phyloP scores from a whole-genome alignment of 495 filamentous ascomycete genomes.

The Penicillium coffeae region DNA sequence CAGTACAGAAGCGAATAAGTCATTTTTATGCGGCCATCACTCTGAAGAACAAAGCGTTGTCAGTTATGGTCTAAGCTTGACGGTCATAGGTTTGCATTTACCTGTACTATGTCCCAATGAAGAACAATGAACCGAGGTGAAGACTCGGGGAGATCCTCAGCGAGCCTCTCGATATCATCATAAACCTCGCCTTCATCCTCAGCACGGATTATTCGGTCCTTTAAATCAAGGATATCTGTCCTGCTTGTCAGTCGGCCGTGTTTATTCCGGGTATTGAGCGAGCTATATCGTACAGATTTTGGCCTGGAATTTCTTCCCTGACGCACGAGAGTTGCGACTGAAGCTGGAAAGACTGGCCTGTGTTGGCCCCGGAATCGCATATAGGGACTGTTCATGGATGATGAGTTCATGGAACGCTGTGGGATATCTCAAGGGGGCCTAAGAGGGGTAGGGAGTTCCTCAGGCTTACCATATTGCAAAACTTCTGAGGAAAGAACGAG shows the following conservation, averaged over 20 bases:
- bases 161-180: constrained; percentile 70
- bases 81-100: constrained; percentile 32
- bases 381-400: background rate
- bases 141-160: constrained; percentile 89
- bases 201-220: constrained; percentile 76
- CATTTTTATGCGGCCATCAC: constrained; percentile 59
- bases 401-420: background rate
- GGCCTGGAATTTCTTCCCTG: background rate
- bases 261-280: background rate
- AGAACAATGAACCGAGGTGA: constrained; percentile 84
- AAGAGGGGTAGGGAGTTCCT: no score
- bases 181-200: constrained; percentile 76
- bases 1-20: constrained; percentile 90
- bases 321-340: no score
- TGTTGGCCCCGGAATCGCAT: background rate
- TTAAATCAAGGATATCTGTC: constrained; percentile 68
- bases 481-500: background rate
- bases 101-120: constrained; percentile 82
- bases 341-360: background rate
- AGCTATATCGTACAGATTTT: background rate
- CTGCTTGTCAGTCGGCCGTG: background rate
- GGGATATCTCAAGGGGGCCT: background rate
- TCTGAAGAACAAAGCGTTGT: constrained; percentile 27
- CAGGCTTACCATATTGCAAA: background rate
- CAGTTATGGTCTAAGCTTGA: background rate